Base-by-base conservation (phyloP, 1,284 basidiomycete genomes). In the Ganoderma lucidum region DNA sequence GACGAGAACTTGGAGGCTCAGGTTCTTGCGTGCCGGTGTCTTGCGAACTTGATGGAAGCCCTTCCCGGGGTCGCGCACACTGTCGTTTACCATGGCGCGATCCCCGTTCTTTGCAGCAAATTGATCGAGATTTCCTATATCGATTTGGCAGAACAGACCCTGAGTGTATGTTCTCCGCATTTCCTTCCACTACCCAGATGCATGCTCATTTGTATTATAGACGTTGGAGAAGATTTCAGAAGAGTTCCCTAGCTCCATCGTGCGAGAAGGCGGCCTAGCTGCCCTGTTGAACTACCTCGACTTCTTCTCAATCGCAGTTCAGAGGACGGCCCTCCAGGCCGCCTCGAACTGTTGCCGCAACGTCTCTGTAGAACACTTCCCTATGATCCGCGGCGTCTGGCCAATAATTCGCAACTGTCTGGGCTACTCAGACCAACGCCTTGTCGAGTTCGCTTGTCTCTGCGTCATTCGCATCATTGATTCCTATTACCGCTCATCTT, bases 221-320 rank as follows among this genome's bases (percentile, higher is more conserved):
- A 98, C 96, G 0, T 86, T 98, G 83, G 96, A 98, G 83, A 98
- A 98, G 83, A 96, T 98, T 58, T 97, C 96, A 1, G 95, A 96
- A 79, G 97, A 98, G 80, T 96, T 96, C 75, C 96, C 97, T 1
- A 94, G 93, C 70, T 90, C 96, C 14, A 97, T 98, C 74, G 96
- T 98, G 23, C 91, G 95, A 63, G 96, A 98, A 83, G 95, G 95
- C 64, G 97, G 97, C 51, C 86, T 98, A 23, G 90, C 93, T 30
- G 96, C 96, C 23, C 84, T 98, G 42, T 88, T 98, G 75, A 96
- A 95, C 79, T 98, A 93, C 81, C 90, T 98, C 72, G 96, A 98
- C 79, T 98, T 98, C 84, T 98, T 98, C 83, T 96, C 95, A 14
- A 98, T 96, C 74, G 95, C 96, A 60, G 96, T 98, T 9, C 97